These are phyloP conservation scores for Kluyveromyces siamensis DNA, from an alignment of 805 yeast species.

Conservation along the genomic window DNA sequence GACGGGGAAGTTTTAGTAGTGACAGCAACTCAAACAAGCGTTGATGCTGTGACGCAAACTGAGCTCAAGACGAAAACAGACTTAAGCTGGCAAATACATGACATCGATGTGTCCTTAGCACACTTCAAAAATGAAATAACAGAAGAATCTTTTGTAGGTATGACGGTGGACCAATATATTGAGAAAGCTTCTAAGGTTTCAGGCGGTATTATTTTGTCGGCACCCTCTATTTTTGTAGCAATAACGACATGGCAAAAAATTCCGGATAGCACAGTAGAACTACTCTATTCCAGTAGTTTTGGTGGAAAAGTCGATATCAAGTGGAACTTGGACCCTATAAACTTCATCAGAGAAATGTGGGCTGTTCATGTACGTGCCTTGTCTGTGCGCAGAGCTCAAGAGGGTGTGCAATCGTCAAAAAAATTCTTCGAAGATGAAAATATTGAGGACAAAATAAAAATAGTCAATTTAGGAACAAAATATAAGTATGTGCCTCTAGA, in stretches of 20 bases:
- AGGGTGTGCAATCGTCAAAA: constrained; percentile 14
- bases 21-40: constrained; percentile 45
- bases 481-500: constrained; percentile 47
- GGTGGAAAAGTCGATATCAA: constrained; percentile 85
- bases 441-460: constrained; percentile 36
- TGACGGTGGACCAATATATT: constrained; percentile 48
- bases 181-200: constrained; percentile 45
- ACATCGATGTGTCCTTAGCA: constrained; percentile 61
- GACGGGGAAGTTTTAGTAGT: constrained; percentile 70
- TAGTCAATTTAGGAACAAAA: constrained; percentile 33
- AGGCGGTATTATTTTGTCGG: constrained; percentile 73
- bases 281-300: constrained; percentile 60
- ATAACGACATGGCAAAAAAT: constrained; percentile 68
- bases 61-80: constrained; percentile 38
- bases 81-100: constrained; percentile 50
- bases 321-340: constrained; percentile 91
- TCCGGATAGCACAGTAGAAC: constrained; percentile 49
- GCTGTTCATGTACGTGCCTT: constrained; percentile 72
- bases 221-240: constrained; percentile 64
- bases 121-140: constrained; percentile 41
- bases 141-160: constrained; percentile 37
- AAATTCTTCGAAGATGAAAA: constrained; percentile 25
- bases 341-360: constrained; percentile 89
- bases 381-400: constrained; percentile 44
- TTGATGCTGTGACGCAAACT: constrained; percentile 36